A percentile compares a stretch with the other conserved stretches of the same genome.
phyloP scores from a whole-genome alignment of 2,329 filamentous ascomycete species.

The Xylariaceae sp. region DNA sequence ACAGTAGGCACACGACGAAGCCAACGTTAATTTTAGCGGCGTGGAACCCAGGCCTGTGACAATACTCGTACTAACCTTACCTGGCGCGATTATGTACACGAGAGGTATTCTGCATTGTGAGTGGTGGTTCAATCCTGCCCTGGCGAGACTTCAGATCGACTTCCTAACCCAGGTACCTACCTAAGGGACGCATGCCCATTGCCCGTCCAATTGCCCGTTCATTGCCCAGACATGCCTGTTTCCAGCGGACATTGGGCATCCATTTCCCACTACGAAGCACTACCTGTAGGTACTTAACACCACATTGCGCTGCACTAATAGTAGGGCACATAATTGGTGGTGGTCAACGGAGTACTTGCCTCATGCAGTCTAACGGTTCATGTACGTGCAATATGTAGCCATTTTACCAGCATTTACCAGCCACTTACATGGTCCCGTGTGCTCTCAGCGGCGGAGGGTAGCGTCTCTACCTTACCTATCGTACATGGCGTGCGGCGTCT shows the following conservation, averaged over 20 bases:
- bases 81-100: not conserved
- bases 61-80: not conserved
- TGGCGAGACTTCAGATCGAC: too few species aligned
- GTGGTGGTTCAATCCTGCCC: too few species aligned
- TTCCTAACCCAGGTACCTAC: too few species aligned
- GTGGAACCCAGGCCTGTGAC: not conserved
- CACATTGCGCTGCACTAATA: not conserved
- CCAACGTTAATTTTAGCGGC: not conserved
- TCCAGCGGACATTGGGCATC: not conserved
- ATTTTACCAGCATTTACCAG: not conserved
- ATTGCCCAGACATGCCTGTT: not conserved
- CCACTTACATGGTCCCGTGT: not conserved
- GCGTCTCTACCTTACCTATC: not conserved
- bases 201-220: too few species aligned
- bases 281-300: not conserved
- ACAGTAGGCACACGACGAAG: not conserved
- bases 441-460: not conserved
- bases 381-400: not conserved
- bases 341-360: too few species aligned
- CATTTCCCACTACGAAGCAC: not conserved
- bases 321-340: not conserved
- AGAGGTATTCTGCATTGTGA: not conserved
- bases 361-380: not conserved
- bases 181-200: not conserved
- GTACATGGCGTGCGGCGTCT: not conserved